Evolutionary conservation across 768 basidiomycete species (phyloP).

Genomic region (Strobilomyces confusus): DNA sequence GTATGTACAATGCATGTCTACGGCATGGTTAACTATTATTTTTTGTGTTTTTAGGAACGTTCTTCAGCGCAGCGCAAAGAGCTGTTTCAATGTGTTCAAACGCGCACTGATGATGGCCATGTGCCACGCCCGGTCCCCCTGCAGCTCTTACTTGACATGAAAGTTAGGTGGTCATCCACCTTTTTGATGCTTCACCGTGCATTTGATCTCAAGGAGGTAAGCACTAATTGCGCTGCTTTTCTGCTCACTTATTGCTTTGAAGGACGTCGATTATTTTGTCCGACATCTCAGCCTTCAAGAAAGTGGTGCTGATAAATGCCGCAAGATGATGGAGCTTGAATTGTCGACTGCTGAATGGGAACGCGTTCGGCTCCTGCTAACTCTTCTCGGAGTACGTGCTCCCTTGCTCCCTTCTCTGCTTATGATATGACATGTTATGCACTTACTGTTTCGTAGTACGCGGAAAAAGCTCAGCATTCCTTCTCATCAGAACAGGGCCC

Average conservation of each 20-base stretch:
- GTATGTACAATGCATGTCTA: neutral
- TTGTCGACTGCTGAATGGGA: neutral
- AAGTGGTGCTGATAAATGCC: neutral
- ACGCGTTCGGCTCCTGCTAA: neutral
- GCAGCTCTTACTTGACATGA: neutral
- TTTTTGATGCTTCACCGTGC: neutral
- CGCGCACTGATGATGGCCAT: neutral
- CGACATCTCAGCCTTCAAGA: no score
- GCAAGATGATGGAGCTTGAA: neutral
- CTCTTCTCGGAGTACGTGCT: neutral
- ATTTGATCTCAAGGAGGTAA: neutral
- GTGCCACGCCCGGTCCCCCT: neutral
- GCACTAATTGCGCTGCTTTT: no score
- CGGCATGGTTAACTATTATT: neutral
- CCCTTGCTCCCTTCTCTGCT: no score
- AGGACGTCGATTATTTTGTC: neutral
- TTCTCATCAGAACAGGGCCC: neutral
- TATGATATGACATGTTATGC: no score
- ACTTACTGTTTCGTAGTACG: no score
- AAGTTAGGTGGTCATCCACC: neutral
- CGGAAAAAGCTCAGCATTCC: neutral
- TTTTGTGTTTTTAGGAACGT: no score
- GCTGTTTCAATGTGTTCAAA: constrained; percentile 3
- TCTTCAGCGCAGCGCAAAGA: constrained; percentile 2
- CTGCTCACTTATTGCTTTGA: neutral